These are phyloP conservation scores for Neoarthrinium moseri DNA, from an alignment of 2,329 filamentous ascomycete genomes.

Conservation along the genomic window DNA sequence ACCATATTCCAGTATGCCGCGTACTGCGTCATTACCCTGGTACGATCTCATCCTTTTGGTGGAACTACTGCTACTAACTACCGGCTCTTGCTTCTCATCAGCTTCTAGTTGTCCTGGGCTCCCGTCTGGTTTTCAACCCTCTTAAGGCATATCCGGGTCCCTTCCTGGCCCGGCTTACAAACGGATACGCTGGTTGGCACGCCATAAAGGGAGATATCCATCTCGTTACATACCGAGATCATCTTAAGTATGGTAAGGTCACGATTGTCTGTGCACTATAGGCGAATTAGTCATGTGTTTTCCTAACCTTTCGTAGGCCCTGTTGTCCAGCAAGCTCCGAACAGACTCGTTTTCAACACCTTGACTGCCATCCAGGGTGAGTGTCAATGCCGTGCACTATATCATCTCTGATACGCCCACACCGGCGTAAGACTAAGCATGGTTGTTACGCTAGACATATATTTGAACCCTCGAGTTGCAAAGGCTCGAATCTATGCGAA, in stretches of 20 bases:
- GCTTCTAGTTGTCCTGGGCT: background rate
- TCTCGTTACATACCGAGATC: background rate
- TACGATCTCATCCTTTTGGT: background rate
- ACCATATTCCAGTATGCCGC: background rate
- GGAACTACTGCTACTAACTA: background rate
- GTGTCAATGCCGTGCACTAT: background rate
- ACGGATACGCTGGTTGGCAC: background rate
- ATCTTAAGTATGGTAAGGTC: conserved; percentile 8
- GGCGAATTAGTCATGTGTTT: too few relatives aligned
- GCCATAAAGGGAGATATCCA: background rate
- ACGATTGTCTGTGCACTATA: too few relatives aligned
- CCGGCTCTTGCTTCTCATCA: background rate
- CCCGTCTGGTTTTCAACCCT: background rate
- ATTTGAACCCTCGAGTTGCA: conserved; percentile 14
- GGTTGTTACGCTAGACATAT: conserved; percentile 16
- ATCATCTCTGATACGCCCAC: background rate
- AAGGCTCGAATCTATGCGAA: conserved; percentile 17
- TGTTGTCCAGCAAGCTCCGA: conserved; percentile 15
- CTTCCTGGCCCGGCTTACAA: background rate
- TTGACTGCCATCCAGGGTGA: conserved; percentile 11
- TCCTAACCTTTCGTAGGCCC: conserved; percentile 10
- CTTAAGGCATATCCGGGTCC: background rate
- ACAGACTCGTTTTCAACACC: conserved; percentile 19
- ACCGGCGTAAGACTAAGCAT: background rate
- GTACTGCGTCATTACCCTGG: background rate